Evolutionary conservation across 106 monocot genomes (phyloP).

Genomic region (Apostasia shenzhenica): DNA sequence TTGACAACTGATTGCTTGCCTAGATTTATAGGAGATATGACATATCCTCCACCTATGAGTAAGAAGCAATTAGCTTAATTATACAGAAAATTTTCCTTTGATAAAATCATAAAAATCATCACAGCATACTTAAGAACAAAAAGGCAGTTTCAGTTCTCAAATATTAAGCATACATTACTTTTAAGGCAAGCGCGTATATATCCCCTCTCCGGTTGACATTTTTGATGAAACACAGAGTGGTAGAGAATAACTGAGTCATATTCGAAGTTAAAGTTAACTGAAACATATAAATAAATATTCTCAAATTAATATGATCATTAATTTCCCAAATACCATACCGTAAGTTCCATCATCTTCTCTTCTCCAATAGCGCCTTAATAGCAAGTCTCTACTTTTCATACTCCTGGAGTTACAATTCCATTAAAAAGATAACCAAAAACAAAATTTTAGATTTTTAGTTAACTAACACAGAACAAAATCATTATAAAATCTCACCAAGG

Average conservation of each 20-base stretch:
- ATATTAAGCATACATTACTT: conserved; percentile 95
- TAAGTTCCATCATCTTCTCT: conserved; percentile 99
- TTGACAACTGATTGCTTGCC: conserved; percentile 91
- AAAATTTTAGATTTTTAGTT: neutral
- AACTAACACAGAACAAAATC: neutral
- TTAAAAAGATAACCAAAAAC: neutral
- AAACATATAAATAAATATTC: neutral
- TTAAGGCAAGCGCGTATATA: conserved; percentile 96
- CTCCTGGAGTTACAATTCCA: conserved; percentile 43
- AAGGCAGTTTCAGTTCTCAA: neutral
- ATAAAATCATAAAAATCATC: neutral
- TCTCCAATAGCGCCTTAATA: conserved; percentile 89
- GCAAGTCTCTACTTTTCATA: conserved; percentile 84
- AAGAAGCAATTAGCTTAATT: conserved; percentile 3
- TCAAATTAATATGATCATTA: neutral
- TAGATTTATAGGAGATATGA: conserved; percentile 86
- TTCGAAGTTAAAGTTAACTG: neutral
- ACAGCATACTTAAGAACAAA: neutral
- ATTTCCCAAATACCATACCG: conserved; percentile 32
- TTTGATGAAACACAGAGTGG: conserved; percentile 88
- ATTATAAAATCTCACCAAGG: conserved; percentile 66
- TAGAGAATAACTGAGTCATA: conserved; percentile 71
- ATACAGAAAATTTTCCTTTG: neutral
- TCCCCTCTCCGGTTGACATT: conserved; percentile 58
- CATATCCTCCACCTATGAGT: conserved; percentile 92